phyloP scores from a whole-genome alignment of 2,329 filamentous ascomycete genomes.

The Claviceps cyperi region DNA sequence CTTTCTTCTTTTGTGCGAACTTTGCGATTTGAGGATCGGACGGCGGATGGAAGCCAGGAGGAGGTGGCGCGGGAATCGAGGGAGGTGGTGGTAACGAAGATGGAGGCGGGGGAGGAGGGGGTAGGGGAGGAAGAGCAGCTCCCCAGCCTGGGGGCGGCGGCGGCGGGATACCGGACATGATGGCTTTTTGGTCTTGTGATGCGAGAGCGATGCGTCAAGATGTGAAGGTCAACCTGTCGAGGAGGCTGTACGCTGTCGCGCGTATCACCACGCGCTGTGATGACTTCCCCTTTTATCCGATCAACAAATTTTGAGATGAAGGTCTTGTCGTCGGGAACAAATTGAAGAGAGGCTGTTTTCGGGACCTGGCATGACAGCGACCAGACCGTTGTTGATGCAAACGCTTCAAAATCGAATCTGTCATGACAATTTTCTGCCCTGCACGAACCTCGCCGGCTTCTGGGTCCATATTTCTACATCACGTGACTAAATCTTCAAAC shows the following conservation, averaged over 20 bases:
- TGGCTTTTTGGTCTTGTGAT: constrained; percentile 15
- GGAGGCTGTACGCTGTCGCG: constrained; percentile 21
- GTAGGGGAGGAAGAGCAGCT: constrained; percentile 38
- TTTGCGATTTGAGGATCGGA: constrained; percentile 78
- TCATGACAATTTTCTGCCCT: constrained; percentile 22
- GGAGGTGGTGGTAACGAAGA: constrained; percentile 43
- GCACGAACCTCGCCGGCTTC: constrained; percentile 10
- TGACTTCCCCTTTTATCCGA: constrained; percentile 7
- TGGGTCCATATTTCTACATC: constrained; percentile 1
- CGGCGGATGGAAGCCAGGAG: constrained; percentile 69
- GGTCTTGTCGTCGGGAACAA: constrained; percentile 1
- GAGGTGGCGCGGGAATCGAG: constrained; percentile 35
- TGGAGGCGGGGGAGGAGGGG: constrained; percentile 40
- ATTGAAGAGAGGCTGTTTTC: constrained; percentile 13
- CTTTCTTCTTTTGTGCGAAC: constrained; percentile 96
- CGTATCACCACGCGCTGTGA: constrained; percentile 19
- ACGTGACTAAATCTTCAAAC: not conserved
- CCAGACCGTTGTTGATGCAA: constrained; percentile 11
- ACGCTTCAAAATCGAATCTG: constrained; percentile 12
- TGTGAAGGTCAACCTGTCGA: constrained; percentile 12
- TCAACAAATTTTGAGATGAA: not conserved
- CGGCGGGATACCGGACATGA: constrained; percentile 39
- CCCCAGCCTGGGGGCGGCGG: constrained; percentile 46
- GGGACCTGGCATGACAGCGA: constrained; percentile 16
- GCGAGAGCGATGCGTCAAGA: constrained; percentile 12